These are phyloP conservation scores for Boletellus sp. DNA, from an alignment of 768 basidiomycete species.

Conservation along the genomic window DNA sequence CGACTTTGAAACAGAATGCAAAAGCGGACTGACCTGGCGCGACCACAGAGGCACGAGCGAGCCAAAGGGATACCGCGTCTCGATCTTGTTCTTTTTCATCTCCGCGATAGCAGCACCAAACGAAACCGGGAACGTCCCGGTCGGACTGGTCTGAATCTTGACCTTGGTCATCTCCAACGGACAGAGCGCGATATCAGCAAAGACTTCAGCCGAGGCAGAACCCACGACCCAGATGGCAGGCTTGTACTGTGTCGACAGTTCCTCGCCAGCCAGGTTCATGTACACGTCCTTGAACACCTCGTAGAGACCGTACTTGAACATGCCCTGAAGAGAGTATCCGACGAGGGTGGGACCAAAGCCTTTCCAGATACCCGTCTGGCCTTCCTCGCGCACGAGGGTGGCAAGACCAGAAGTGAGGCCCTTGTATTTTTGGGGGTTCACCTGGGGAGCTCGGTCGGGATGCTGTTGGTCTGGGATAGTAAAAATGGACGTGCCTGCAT, in stretches of 20 bases:
- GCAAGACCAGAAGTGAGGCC: conserved; percentile 60
- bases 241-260: conserved; percentile 75
- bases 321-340: conserved; percentile 93
- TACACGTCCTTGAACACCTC: conserved; percentile 94
- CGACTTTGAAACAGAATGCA: not conserved
- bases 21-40: conserved; percentile 39
- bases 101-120: conserved; percentile 69
- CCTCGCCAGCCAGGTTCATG: conserved; percentile 87
- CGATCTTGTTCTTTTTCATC: conserved; percentile 62
- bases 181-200: conserved; percentile 95
- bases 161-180: conserved; percentile 93
- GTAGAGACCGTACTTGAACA: conserved; percentile 99
- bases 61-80: conserved; percentile 83
- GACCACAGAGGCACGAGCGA: conserved; percentile 86
- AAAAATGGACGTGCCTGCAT: conserved; percentile 61
- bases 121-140: conserved; percentile 72
- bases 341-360: conserved; percentile 90
- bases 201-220: conserved; percentile 92
- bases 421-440: conserved; percentile 71
- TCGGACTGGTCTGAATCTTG: conserved; percentile 79
- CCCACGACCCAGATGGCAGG: conserved; percentile 90
- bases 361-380: conserved; percentile 86
- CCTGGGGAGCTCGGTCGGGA: conserved; percentile 38
- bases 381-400: conserved; percentile 74
- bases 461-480: too few species aligned